phyloP scores from a whole-genome alignment of 208 protist genomes.

The Histomonas meleagridis region DNA sequence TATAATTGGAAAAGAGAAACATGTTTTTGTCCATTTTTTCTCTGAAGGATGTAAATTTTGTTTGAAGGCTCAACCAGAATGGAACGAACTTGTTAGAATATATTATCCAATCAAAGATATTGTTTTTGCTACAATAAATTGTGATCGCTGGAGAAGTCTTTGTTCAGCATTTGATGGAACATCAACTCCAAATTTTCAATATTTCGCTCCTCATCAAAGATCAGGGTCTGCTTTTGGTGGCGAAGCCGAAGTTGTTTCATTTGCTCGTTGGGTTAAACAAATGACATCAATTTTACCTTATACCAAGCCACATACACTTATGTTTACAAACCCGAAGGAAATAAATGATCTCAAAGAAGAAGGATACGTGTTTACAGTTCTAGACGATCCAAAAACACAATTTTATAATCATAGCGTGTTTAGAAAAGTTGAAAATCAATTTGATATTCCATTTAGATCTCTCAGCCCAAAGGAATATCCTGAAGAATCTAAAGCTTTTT shows the following conservation, averaged over 20 bases:
- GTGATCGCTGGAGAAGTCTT: background rate
- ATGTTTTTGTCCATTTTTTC: background rate
- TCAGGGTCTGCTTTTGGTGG: background rate
- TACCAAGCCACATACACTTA: background rate
- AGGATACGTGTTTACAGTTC: background rate
- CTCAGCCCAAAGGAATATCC: background rate
- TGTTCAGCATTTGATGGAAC: background rate
- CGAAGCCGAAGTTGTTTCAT: background rate
- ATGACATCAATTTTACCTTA: background rate
- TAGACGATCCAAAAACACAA: background rate
- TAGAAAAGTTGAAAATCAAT: background rate
- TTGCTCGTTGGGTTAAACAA: background rate
- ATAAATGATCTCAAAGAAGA: background rate
- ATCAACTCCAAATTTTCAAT: background rate
- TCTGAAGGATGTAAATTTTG: background rate
- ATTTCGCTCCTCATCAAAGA: background rate
- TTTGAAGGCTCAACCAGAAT: background rate
- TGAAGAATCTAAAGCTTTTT: background rate
- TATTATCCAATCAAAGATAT: background rate
- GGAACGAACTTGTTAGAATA: constrained; percentile 8
- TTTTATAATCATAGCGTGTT: background rate
- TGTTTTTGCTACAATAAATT: background rate
- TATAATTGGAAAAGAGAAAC: background rate
- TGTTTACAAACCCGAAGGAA: background rate
- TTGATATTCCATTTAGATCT: background rate